Percentiles rank a stretch among this genome's conserved stretches.
Evolutionary conservation across 169 alveolate species (phyloP).

Genomic region (Eimeria zaria): DNA sequence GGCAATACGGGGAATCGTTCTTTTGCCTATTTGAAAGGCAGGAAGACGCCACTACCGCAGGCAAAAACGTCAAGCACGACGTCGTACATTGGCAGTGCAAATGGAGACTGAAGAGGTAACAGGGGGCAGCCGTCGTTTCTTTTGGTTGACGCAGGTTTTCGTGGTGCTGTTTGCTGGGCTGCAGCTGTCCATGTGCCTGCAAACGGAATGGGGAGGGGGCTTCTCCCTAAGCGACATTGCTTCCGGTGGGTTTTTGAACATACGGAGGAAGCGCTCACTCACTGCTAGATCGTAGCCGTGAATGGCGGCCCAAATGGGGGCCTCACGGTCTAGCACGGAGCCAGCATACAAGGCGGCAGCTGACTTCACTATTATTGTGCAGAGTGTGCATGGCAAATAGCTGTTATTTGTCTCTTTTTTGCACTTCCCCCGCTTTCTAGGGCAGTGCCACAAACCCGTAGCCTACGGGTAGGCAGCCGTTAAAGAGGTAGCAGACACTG

Average conservation of each 20-base stretch:
- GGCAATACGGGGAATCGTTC: background rate
- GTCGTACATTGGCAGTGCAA: background rate
- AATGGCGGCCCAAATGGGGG: background rate
- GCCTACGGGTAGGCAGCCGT: background rate
- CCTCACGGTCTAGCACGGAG: background rate
- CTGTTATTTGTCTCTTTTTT: background rate
- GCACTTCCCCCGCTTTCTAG: too few species aligned
- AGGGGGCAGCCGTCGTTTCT: background rate
- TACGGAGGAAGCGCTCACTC: background rate
- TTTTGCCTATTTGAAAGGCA: background rate
- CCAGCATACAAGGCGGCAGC: background rate
- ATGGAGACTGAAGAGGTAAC: background rate
- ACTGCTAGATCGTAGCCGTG: background rate
- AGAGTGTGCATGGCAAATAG: background rate
- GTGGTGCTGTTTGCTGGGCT: constrained; percentile 4
- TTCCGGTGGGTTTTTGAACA: constrained; percentile 25
- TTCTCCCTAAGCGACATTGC: constrained; percentile 10
- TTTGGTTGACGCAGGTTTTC: constrained; percentile 46
- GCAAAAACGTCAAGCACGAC: background rate
- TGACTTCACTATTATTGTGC: background rate
- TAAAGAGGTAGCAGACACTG: background rate
- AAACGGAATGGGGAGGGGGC: constrained; percentile 51
- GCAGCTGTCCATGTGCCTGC: constrained; percentile 43
- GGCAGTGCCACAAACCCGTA: background rate
- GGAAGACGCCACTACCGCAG: background rate